A percentile compares a stretch with the other conserved stretches of the same genome.
phyloP scores from a whole-genome alignment of 2,329 filamentous ascomycete genomes.

The Conoideocrella luteorostrata region DNA sequence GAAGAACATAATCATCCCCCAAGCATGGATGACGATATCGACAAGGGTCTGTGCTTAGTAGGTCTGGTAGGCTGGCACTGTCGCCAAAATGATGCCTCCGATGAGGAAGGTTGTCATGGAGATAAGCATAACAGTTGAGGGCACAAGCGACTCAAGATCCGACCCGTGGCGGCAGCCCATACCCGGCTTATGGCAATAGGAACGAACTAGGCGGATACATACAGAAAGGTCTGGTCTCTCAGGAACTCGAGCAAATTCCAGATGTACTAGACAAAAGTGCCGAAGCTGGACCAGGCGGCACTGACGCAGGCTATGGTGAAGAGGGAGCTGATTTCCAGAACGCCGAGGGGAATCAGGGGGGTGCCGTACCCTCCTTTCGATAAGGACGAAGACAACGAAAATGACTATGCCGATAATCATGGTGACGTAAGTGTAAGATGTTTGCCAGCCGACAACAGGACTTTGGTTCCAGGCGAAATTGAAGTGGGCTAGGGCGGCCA shows the following conservation, averaged over 20 bases:
- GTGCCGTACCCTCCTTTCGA: conserved; percentile 33
- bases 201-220: conserved; percentile 24
- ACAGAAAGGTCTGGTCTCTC: conserved; percentile 31
- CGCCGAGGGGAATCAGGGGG: background rate
- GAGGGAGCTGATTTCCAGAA: background rate
- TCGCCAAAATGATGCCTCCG: conserved; percentile 33
- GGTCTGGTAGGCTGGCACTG: conserved; percentile 41
- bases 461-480: conserved; percentile 60
- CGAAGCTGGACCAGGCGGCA: conserved; percentile 43
- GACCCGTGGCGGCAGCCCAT: background rate
- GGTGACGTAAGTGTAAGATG: conserved; percentile 44
- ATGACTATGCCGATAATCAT: conserved; percentile 49
- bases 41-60: conserved; percentile 59
- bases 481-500: conserved; percentile 48
- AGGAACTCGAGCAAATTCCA: conserved; percentile 37
- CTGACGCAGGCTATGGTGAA: conserved; percentile 47
- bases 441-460: conserved; percentile 47
- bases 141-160: conserved; percentile 21
- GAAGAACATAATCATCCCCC: conserved; percentile 58
- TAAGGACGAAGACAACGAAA: conserved; percentile 44
- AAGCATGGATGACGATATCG: conserved; percentile 33
- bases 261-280: conserved; percentile 40
- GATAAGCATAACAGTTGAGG: conserved; percentile 30
- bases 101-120: conserved; percentile 33
- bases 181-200: background rate